Conservation (phyloP, 2,329 filamentous ascomycete genomes). For the Colletotrichum sidae region DNA sequence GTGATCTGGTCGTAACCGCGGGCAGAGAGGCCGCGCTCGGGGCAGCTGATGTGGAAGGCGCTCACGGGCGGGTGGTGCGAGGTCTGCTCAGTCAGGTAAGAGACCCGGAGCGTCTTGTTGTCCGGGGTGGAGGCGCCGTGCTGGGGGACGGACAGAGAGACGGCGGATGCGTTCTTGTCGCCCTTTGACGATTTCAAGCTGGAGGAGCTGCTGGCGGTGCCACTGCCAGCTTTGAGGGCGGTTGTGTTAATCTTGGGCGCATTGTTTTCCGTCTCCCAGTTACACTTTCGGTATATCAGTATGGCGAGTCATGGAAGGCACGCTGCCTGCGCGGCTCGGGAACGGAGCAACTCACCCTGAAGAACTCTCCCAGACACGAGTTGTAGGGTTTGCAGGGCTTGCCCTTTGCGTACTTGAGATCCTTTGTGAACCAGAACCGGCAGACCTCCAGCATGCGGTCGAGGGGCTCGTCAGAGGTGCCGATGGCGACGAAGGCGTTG, state of each 20-base stretch:
- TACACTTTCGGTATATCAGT: slow-evolving; percentile 72
- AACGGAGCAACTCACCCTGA: slow-evolving; percentile 72
- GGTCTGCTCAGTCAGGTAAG: slow-evolving; percentile 96
- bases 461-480: slow-evolving; percentile 89
- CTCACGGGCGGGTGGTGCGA: slow-evolving; percentile 98
- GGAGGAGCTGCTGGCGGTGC: slow-evolving; percentile 57
- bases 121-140: slow-evolving; percentile 55
- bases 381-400: slow-evolving; percentile 99
- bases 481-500: slow-evolving; percentile 85
- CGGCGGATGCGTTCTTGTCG: slow-evolving; percentile 60
- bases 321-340: not conserved
- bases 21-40: slow-evolving; percentile 88
- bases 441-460: slow-evolving; percentile 95
- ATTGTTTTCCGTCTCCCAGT: slow-evolving; percentile 91
- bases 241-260: slow-evolving; percentile 72
- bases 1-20: slow-evolving; percentile 95
- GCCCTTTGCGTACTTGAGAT: slow-evolving; percentile 98
- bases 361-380: slow-evolving; percentile 96
- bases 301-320: slow-evolving; percentile 1
- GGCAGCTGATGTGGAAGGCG: slow-evolving; percentile 93
- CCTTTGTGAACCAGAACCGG: slow-evolving; percentile 99
- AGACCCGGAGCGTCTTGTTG: slow-evolving; percentile 77
- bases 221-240: slow-evolving; percentile 51
- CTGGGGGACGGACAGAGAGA: slow-evolving; percentile 64
- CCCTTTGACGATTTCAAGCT: slow-evolving; percentile 58